A percentile compares a stretch with the other conserved stretches of the same genome.
Evolutionary conservation across 371 early-diverging fungal species (phyloP).

Genomic region (Funneliformis caledonium): DNA sequence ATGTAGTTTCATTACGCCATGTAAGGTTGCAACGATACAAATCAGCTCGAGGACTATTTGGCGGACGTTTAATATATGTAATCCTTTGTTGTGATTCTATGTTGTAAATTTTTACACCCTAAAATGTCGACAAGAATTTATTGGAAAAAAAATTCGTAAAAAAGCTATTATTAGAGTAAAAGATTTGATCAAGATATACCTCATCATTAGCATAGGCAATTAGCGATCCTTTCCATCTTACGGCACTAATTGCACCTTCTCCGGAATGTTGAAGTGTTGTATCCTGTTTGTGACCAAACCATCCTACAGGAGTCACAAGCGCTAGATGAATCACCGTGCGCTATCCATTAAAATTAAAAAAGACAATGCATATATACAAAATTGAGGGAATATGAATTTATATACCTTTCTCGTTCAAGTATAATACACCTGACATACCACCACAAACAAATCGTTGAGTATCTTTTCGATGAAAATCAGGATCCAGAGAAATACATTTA

Average conservation of each 20-base stretch:
- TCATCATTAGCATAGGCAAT: conserved; percentile 95
- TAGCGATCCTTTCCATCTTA: conserved; percentile 80
- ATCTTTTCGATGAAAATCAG: conserved; percentile 71
- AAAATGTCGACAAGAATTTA: not conserved
- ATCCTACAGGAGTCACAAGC: conserved; percentile 43
- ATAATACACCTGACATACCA: conserved; percentile 86
- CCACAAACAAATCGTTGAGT: conserved; percentile 86
- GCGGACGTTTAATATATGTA: conserved; percentile 83
- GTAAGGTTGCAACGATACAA: conserved; percentile 83
- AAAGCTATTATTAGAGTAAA: not conserved
- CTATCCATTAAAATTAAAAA: not conserved
- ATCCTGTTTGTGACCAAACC: conserved; percentile 66
- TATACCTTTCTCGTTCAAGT: conserved; percentile 76
- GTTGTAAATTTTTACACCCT: conserved; percentile 88
- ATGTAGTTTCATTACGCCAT: conserved; percentile 79
- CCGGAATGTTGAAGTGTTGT: conserved; percentile 76
- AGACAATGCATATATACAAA: not conserved
- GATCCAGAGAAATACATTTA: conserved; percentile 88
- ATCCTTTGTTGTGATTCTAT: conserved; percentile 70
- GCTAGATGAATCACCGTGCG: not conserved
- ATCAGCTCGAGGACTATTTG: conserved; percentile 82
- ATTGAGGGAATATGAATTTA: not conserved
- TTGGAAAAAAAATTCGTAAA: not conserved
- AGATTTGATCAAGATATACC: conserved; percentile 46
- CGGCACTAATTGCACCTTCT: conserved; percentile 86